Conservation (phyloP, 192 early-diverging fungal species). For the Coemansia sp. region DNA sequence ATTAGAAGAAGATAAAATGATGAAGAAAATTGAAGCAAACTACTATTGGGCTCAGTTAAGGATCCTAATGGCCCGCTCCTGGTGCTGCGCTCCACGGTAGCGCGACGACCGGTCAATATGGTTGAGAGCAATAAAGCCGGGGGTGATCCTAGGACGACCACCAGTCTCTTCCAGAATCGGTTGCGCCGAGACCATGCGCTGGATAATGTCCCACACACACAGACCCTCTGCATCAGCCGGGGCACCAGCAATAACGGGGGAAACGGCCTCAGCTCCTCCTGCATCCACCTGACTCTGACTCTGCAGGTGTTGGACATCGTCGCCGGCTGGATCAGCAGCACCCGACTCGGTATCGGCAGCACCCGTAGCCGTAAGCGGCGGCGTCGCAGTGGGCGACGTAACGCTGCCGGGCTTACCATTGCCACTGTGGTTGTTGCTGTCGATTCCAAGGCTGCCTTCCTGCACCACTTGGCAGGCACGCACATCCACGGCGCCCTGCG, state of each 20-base stretch:
- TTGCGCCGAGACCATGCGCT: slow-evolving; percentile 13
- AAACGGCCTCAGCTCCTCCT: background rate
- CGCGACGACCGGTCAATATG: slow-evolving; percentile 40
- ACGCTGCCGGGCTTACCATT: background rate
- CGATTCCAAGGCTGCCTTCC: slow-evolving; percentile 12
- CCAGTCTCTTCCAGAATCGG: slow-evolving; percentile 6
- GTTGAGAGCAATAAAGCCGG: slow-evolving; percentile 33
- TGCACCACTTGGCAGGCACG: slow-evolving; percentile 28
- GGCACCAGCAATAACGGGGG: background rate
- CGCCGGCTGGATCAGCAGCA: background rate
- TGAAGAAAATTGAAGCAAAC: background rate
- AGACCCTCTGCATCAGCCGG: background rate
- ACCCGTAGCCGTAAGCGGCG: slow-evolving; percentile 6
- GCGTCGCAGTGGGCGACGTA: slow-evolving; percentile 11
- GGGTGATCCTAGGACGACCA: background rate
- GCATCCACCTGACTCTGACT: background rate
- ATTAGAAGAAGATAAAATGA: background rate
- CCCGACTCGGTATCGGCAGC: background rate
- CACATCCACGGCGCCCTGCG: slow-evolving; percentile 13
- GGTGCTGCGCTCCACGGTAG: slow-evolving; percentile 29
- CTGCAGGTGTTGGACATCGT: background rate
- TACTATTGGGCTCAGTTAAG: slow-evolving; percentile 16
- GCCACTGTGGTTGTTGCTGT: background rate
- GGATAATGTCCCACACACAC: slow-evolving; percentile 39
- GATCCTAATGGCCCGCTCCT: slow-evolving; percentile 38